Evolutionary conservation across 148 eudicot genomes (phyloP).

Genomic region (Amaranthus cruentus): DNA sequence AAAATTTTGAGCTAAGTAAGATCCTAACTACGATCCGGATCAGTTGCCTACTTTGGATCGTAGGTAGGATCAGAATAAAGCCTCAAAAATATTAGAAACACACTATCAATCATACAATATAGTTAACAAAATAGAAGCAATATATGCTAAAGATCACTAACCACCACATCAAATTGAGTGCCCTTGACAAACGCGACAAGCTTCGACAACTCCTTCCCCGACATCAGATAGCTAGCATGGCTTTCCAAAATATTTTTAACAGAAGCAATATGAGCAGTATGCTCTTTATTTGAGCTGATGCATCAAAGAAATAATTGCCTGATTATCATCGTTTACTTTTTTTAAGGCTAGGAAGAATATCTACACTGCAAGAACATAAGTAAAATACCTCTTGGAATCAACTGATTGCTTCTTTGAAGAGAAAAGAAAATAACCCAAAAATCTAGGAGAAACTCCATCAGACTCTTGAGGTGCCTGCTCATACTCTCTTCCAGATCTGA

Average conservation of each 20-base stretch:
- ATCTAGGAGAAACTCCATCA: slow-evolving; percentile 67
- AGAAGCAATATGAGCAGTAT: slow-evolving; percentile 79
- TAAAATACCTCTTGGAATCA: slow-evolving; percentile 62
- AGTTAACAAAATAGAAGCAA: slow-evolving; percentile 1
- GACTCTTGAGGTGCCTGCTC: slow-evolving; percentile 60
- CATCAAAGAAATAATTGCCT: slow-evolving; percentile 9
- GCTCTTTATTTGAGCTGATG: slow-evolving; percentile 78
- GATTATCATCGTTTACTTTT: not conserved
- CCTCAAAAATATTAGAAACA: not conserved
- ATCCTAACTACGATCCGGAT: too few species aligned
- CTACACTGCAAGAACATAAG: not conserved
- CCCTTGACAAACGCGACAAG: slow-evolving; percentile 99
- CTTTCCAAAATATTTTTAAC: slow-evolving; percentile 87
- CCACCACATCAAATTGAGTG: slow-evolving; percentile 97
- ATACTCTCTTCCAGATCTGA: slow-evolving; percentile 94
- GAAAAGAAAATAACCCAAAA: slow-evolving; percentile 66
- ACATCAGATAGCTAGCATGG: slow-evolving; percentile 95
- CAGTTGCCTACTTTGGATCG: too few species aligned
- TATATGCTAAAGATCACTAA: slow-evolving; percentile 22
- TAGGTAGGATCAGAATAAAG: not conserved
- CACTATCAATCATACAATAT: slow-evolving; percentile 5
- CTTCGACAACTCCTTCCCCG: slow-evolving; percentile 94
- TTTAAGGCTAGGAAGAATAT: not conserved
- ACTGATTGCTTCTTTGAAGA: slow-evolving; percentile 65
- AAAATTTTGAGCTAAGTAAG: too few species aligned